Base-by-base conservation (phyloP, 2,329 filamentous ascomycete species). In the Phymatotrichopsis omnivora region DNA sequence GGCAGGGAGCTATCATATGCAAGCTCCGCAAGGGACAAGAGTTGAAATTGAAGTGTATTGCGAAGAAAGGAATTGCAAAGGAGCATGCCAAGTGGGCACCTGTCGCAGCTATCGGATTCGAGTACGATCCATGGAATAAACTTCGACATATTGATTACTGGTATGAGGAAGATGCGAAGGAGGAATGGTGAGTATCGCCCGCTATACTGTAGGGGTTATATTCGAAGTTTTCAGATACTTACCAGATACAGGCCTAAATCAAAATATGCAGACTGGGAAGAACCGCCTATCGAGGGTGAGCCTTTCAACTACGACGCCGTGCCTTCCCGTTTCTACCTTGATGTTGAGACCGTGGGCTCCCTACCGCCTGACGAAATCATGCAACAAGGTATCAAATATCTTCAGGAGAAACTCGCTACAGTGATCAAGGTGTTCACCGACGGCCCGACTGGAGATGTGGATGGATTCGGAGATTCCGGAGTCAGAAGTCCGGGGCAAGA, bases 11-110 rank as follows among this genome's bases (percentile, higher is more conserved):
- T 33, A 72, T 96, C 57, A 89, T 98, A 55, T 84, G 82, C 60
- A 96, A 96, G 71, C 68, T 98, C 61, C 75, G 89, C 47, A 82
- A 80, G 60, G 85, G 82, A 2, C 91, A 98, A 67, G 86, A 94
- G 65, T 68, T 98, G 50, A 81, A 85, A 63, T 76, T 98, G 61
- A 83, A 76, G 51, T 96, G 89, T 62, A 82, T 95, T 55, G 91
- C 89, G 39, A 95, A 94, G 72, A 96, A 96, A 72, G 91, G 91
- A 1, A 96, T 96, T 55, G 87, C 89, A 28, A 98, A 98, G 71
- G 91, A 98, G 64, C 91, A 98, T 65, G 85, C 91, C 7, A 98
- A 98, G 66, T 98, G 91, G 91, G 83, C 85, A 60, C 87, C 91
- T 2, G 89, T 84, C 27, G 75, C 86, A 30, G 91, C 91, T 3